Base-by-base conservation (phyloP, 2,329 filamentous ascomycete genomes). In the Rutstroemia sp. region DNA sequence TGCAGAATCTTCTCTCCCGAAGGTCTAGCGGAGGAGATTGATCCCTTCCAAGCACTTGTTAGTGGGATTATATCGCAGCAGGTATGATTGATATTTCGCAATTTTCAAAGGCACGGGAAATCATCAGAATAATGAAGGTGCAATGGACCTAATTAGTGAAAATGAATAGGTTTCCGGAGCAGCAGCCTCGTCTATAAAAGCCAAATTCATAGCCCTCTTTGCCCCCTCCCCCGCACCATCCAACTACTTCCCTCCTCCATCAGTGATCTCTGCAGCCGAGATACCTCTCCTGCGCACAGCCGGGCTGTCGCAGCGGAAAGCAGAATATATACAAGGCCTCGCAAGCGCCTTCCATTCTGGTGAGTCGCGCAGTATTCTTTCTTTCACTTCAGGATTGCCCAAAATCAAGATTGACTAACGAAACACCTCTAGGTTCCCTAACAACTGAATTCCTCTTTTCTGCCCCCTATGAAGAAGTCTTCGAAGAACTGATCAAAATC, bases 31-130 rank as follows among this genome's bases (percentile, higher is more conserved):
- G 90, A 96, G 71, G 78, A 83, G 61, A 82, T 96, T 58, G 90
- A 97, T 71, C 94, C 94, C 0, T 99, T 96, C 67, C 86, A 87
- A 64, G 85, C 83, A 57, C 78, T 99, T 37, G 80, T 83, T 41
- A 92, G 87, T 70, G 88, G 91, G 51, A 96, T 99, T 68, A 95
- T 97, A 65, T 91, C 89, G 53, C 94, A 97, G 73, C 94, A 99
- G 74, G 68, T 68, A 61, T 55, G 59, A n/a, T 27, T 23, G 23
- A 23, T 23, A n/a, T 17, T 27, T 30, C 2, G 23, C 19, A 30
- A 30, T 30, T 3, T 10, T 10, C 10, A 8, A 9, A 30, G 27
- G 27, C 27, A 1, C 27, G 7, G 8, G 27, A 30, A 3, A 30
- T 30, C 8, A 9, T 30, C 10, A 30, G 27, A 30, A 23, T 30